Conservation (phyloP, 1,284 basidiomycete species). For the Amylostereum areolatum region DNA sequence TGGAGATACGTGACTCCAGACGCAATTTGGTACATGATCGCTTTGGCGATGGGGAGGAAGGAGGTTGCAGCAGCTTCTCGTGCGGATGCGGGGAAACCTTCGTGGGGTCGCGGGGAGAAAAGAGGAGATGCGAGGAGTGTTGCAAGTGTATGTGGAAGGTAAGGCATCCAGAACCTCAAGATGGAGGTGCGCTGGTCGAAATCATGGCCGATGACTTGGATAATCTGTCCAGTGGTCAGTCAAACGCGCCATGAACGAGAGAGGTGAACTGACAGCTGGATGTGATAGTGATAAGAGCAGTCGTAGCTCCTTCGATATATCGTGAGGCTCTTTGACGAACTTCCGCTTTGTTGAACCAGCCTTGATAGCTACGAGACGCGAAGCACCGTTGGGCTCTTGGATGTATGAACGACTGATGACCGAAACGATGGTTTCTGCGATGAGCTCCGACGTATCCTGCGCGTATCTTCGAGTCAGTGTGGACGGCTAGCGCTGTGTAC, state of each 20-base stretch:
- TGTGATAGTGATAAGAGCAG: constrained; percentile 48
- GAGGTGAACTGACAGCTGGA: constrained; percentile 45
- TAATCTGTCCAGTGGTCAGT: constrained; percentile 33
- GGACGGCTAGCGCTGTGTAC: too few species aligned
- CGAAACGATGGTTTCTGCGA: constrained; percentile 22
- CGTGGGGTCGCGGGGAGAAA: constrained; percentile 39
- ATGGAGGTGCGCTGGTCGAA: constrained; percentile 26
- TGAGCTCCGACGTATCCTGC: constrained; percentile 5
- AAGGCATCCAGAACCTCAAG: constrained; percentile 63
- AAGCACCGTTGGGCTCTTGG: constrained; percentile 5
- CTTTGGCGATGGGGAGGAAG: constrained; percentile 48
- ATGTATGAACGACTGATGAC: constrained; percentile 12
- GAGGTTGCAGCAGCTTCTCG: constrained; percentile 10
- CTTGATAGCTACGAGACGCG: constrained; percentile 18
- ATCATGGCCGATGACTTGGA: constrained; percentile 39
- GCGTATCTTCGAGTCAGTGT: too few species aligned
- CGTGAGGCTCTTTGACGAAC: constrained; percentile 60
- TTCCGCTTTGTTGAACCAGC: constrained; percentile 28
- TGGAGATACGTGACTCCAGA: constrained; percentile 72
- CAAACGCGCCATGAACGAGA: neutral
- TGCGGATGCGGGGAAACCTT: neutral
- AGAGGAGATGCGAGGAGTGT: constrained; percentile 45
- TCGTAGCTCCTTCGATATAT: constrained; percentile 65
- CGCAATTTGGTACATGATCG: constrained; percentile 63
- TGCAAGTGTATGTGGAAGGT: constrained; percentile 50